Conservation (phyloP, 495 filamentous ascomycete genomes). For the Lophiostoma macrostomum region DNA sequence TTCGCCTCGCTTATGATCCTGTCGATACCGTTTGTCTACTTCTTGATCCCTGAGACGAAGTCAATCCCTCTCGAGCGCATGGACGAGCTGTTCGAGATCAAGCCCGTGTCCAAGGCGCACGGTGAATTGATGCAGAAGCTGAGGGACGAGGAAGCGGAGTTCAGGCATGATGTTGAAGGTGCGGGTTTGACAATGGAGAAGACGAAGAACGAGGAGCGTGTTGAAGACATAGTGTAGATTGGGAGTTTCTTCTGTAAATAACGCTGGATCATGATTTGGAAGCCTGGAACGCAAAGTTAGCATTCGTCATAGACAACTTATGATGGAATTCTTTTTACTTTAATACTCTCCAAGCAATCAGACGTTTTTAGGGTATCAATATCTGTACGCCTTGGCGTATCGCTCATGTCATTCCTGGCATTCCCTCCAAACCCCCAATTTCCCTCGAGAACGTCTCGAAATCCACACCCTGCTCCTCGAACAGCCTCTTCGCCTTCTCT, state of each 20-base stretch:
- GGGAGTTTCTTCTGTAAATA: no score
- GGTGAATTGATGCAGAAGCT: constrained; percentile 50
- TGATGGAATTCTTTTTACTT: no score
- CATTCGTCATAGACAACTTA: no score
- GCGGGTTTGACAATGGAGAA: constrained; percentile 22
- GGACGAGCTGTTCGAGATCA: constrained; percentile 55
- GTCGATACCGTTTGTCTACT: constrained; percentile 60
- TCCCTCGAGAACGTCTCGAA: constrained; percentile 74
- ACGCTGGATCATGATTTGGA: no score
- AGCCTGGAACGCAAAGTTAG: no score
- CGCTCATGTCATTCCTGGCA: constrained; percentile 54
- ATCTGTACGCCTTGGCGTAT: no score
- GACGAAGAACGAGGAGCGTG: constrained; percentile 36
- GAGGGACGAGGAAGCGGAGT: constrained; percentile 49
- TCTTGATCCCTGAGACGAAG: constrained; percentile 44
- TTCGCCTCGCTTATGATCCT: constrained; percentile 69
- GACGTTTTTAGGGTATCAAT: no score
- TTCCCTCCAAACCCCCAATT: constrained; percentile 62
- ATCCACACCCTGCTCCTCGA: constrained; percentile 65
- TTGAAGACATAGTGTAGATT: no score
- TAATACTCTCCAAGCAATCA: no score
- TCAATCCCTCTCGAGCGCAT: constrained; percentile 41
- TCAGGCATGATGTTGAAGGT: constrained; percentile 52
- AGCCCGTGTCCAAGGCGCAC: constrained; percentile 57
- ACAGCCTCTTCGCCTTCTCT: constrained; percentile 63